These are phyloP conservation scores for Talaromyces rugulosus DNA, from an alignment of 2,329 filamentous ascomycete species.

Conservation along the genomic window DNA sequence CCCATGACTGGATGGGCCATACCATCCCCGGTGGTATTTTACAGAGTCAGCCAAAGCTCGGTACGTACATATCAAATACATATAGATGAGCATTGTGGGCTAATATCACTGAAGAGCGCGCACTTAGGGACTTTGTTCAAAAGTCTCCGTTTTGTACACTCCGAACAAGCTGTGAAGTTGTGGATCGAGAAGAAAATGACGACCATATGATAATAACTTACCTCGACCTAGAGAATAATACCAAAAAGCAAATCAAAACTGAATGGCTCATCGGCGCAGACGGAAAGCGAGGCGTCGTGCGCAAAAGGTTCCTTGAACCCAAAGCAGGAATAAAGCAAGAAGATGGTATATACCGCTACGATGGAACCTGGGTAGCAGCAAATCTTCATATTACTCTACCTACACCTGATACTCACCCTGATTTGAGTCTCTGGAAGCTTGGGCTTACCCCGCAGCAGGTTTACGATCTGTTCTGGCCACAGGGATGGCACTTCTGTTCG, in stretches of 20 bases:
- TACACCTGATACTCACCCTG: conserved; percentile 22
- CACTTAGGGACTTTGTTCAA: not conserved
- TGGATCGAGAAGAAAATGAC: not conserved
- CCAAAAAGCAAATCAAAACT: conserved; percentile 8
- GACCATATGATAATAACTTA: not conserved
- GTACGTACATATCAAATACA: not conserved
- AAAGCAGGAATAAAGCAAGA: conserved; percentile 20
- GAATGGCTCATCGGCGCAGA: conserved; percentile 24
- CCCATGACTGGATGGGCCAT: not conserved
- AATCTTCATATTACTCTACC: conserved; percentile 25
- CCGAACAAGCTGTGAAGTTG: conserved; percentile 5
- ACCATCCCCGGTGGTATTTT: not conserved
- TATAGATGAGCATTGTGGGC: not conserved
- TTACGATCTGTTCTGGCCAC: conserved; percentile 27
- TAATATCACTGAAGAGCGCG: conserved; percentile 1
- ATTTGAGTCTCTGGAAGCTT: conserved; percentile 25
- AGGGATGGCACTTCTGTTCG: conserved; percentile 24
- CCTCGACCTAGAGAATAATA: not conserved
- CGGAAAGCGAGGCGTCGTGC: conserved; percentile 28
- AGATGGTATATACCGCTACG: conserved; percentile 16
- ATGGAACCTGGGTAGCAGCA: conserved; percentile 26
- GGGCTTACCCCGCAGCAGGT: conserved; percentile 24
- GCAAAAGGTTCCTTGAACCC: conserved; percentile 27
- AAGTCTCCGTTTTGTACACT: conserved; percentile 3
- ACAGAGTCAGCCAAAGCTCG: conserved; percentile 6